Percentiles rank a stretch among this genome's conserved stretches.
Evolutionary conservation across 1,139 yeast genomes (phyloP).

Genomic region (Candida sp.): DNA sequence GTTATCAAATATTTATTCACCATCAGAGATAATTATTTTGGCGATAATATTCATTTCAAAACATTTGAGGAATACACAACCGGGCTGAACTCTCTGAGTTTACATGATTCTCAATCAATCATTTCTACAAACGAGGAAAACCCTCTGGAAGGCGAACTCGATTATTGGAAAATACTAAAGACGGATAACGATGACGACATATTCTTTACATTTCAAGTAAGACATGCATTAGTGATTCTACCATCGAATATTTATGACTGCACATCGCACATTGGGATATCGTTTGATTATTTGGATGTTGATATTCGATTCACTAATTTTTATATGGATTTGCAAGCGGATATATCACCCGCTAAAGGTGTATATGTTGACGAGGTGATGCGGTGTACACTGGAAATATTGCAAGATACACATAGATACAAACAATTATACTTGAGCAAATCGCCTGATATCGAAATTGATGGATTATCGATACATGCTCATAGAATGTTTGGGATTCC

Average conservation of each 20-base stretch:
- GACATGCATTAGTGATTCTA: conserved; percentile 65
- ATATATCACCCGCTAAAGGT: conserved; percentile 48
- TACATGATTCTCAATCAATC: conserved; percentile 5
- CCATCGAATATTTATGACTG: conserved; percentile 75
- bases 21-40: conserved; percentile 87
- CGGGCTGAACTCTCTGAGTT: conserved; percentile 8
- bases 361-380: conserved; percentile 22
- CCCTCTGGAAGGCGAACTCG: conserved; percentile 16
- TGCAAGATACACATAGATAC: conserved; percentile 26
- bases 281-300: conserved; percentile 64
- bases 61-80: conserved; percentile 77
- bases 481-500: conserved; percentile 93
- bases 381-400: conserved; percentile 13
- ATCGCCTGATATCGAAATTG: conserved; percentile 42
- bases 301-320: conserved; percentile 87
- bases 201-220: conserved; percentile 64
- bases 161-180: conserved; percentile 41
- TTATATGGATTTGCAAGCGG: conserved; percentile 81
- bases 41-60: conserved; percentile 76
- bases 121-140: conserved; percentile 2
- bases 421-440: conserved; percentile 13
- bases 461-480: conserved; percentile 71
- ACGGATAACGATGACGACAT: conserved; percentile 77
- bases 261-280: conserved; percentile 57
- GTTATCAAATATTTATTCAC: conserved; percentile 71